These are phyloP conservation scores for Trichoderma simmonsii DNA, from an alignment of 2,329 filamentous ascomycete genomes.

Conservation along the genomic window DNA sequence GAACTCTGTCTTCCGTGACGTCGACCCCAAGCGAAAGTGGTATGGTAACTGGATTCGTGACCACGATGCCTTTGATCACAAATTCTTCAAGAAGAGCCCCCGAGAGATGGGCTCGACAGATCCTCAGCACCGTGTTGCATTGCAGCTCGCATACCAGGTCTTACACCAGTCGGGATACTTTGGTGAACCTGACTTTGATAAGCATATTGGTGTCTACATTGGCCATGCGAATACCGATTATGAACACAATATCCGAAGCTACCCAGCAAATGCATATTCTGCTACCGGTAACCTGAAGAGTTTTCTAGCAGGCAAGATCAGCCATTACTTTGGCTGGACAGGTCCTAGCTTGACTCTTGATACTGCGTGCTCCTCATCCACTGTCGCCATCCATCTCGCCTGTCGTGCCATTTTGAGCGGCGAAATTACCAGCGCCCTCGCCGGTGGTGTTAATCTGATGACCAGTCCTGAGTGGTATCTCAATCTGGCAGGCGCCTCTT, in stretches of 20 bases:
- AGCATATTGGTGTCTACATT: slow-evolving; percentile 36
- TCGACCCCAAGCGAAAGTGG: slow-evolving; percentile 13
- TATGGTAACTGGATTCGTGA: slow-evolving; percentile 27
- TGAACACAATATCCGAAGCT: slow-evolving; percentile 38
- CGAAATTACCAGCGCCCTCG: slow-evolving; percentile 35
- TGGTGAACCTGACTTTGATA: neutral
- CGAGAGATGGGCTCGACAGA: slow-evolving; percentile 38
- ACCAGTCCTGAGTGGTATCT: slow-evolving; percentile 27
- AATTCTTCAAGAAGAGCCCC: slow-evolving; percentile 40
- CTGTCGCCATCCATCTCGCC: slow-evolving; percentile 35
- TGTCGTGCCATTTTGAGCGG: slow-evolving; percentile 30
- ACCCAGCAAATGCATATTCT: slow-evolving; percentile 36
- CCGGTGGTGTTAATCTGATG: slow-evolving; percentile 41
- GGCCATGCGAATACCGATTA: slow-evolving; percentile 37
- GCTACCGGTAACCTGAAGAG: slow-evolving; percentile 35
- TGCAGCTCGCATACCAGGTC: slow-evolving; percentile 42
- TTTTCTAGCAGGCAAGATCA: slow-evolving; percentile 34
- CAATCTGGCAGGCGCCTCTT: slow-evolving; percentile 25
- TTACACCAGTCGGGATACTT: slow-evolving; percentile 31
- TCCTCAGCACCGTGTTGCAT: slow-evolving; percentile 38
- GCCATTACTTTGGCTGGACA: slow-evolving; percentile 38
- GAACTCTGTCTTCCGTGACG: neutral
- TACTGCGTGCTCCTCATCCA: slow-evolving; percentile 39
- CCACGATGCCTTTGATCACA: slow-evolving; percentile 34
- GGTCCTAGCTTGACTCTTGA: slow-evolving; percentile 37